phyloP scores from a whole-genome alignment of 768 basidiomycete species.

The Phallus indusiatus region DNA sequence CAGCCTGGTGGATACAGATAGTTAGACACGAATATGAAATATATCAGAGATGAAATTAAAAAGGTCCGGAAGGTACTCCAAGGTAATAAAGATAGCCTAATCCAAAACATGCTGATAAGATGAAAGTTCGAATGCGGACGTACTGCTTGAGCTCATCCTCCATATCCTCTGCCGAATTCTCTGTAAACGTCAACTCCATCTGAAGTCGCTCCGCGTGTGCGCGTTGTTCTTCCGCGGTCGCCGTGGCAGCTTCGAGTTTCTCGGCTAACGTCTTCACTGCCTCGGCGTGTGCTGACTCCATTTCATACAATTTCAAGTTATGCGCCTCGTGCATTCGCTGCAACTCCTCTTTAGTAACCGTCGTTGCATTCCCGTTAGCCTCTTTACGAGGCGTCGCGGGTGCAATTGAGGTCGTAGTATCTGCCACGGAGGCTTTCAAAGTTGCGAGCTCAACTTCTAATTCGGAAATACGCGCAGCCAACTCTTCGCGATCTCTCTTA shows the following conservation, averaged over 20 bases:
- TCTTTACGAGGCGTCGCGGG: constrained; percentile 33
- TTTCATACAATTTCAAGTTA: constrained; percentile 67
- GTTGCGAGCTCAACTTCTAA: constrained; percentile 71
- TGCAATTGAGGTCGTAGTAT: constrained; percentile 34
- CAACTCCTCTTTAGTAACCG: constrained; percentile 68
- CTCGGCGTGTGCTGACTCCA: constrained; percentile 60
- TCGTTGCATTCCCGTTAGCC: constrained; percentile 36
- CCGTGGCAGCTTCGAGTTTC: constrained; percentile 45
- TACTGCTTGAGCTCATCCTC: constrained; percentile 73
- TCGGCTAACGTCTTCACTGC: constrained; percentile 40
- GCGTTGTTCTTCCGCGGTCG: constrained; percentile 44
- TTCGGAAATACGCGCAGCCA: constrained; percentile 57
- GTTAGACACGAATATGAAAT: constrained; percentile 5
- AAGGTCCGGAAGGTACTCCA: constrained; percentile 5
- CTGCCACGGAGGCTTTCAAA: constrained; percentile 42
- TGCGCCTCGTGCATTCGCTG: constrained; percentile 76
- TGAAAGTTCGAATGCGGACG: constrained; percentile 25
- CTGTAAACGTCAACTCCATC: constrained; percentile 76
- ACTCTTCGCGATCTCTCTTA: constrained; percentile 51
- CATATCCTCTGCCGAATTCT: constrained; percentile 69
- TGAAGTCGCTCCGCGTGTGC: constrained; percentile 56
- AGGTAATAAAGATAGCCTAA: constrained; percentile 11
- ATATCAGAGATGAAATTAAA: constrained; percentile 2
- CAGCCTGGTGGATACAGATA: constrained; percentile 8
- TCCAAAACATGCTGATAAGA: constrained; percentile 3